A percentile compares a stretch with the other conserved stretches of the same genome.
Conservation (phyloP, 441 rosid species). For the Adansonia rubrostipa region DNA sequence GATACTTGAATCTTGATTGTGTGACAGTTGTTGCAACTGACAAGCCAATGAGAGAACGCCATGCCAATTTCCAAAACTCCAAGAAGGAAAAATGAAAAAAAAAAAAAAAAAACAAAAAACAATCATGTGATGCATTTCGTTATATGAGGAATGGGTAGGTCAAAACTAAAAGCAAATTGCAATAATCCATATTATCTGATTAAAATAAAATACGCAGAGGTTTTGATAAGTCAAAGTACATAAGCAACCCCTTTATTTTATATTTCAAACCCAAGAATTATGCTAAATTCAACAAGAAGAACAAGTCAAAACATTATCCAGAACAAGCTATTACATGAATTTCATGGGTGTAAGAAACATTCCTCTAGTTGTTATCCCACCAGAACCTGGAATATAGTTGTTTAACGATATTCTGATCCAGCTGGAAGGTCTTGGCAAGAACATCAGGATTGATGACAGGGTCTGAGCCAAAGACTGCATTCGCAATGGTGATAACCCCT, state of each 20-base stretch:
- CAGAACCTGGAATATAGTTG: background rate
- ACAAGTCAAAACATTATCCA: background rate
- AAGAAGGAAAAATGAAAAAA: too few relatives aligned
- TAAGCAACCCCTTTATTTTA: background rate
- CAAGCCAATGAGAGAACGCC: too few relatives aligned
- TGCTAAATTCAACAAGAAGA: background rate
- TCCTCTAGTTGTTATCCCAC: slow-evolving; percentile 4
- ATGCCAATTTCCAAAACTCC: too few relatives aligned
- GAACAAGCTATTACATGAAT: background rate
- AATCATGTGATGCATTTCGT: too few relatives aligned
- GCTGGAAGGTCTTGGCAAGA: slow-evolving; percentile 4
- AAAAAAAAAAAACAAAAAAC: too few relatives aligned
- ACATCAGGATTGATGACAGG: slow-evolving; percentile 7
- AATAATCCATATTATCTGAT: too few relatives aligned
- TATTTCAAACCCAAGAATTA: background rate
- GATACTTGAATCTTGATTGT: too few relatives aligned
- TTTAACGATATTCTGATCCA: background rate
- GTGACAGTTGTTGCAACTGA: too few relatives aligned
- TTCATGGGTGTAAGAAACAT: background rate
- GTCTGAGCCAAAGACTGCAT: too few relatives aligned
- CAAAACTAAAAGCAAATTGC: too few relatives aligned
- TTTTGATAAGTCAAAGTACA: background rate
- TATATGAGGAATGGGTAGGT: too few relatives aligned
- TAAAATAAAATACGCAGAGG: background rate
- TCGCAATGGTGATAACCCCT: too few relatives aligned